Evolutionary conservation across 2,329 filamentous ascomycete species (phyloP).

Genomic region (Penicillium sp.): DNA sequence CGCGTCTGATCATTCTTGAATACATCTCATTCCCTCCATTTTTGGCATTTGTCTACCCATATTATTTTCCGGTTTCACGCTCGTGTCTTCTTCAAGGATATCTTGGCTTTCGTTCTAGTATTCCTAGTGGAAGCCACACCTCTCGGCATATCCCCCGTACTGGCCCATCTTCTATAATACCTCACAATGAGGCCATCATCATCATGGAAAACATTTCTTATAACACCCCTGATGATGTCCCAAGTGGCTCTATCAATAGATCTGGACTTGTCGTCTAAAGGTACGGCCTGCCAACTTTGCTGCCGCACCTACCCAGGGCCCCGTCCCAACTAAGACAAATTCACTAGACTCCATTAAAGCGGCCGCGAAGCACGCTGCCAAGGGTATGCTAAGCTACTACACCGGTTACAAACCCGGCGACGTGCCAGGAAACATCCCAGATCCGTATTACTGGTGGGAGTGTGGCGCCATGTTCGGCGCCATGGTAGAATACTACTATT

Average conservation of each 20-base stretch:
- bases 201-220: not conserved
- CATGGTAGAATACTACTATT: slow-evolving; percentile 38
- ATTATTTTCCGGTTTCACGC: too few relatives aligned
- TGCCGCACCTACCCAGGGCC: not conserved
- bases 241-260: not conserved
- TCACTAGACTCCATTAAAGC: slow-evolving; percentile 50
- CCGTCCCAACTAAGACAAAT: not conserved
- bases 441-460: slow-evolving; percentile 46
- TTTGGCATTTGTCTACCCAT: too few relatives aligned
- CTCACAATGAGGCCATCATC: not conserved
- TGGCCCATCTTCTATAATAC: not conserved
- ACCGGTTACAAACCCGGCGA: slow-evolving; percentile 41
- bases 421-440: slow-evolving; percentile 50
- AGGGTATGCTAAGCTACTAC: slow-evolving; percentile 8
- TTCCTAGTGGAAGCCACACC: not conserved
- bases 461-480: slow-evolving; percentile 36
- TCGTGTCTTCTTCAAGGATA: too few relatives aligned
- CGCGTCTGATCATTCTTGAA: not conserved
- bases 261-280: not conserved
- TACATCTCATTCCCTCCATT: not conserved
- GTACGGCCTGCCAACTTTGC: too few relatives aligned
- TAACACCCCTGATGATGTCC: not conserved
- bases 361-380: slow-evolving; percentile 41
- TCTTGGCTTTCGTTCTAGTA: not conserved
- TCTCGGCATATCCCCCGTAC: not conserved